These are phyloP conservation scores for Dictyostelium citrinum DNA, from an alignment of 78 protist genomes.

Conservation along the genomic window DNA sequence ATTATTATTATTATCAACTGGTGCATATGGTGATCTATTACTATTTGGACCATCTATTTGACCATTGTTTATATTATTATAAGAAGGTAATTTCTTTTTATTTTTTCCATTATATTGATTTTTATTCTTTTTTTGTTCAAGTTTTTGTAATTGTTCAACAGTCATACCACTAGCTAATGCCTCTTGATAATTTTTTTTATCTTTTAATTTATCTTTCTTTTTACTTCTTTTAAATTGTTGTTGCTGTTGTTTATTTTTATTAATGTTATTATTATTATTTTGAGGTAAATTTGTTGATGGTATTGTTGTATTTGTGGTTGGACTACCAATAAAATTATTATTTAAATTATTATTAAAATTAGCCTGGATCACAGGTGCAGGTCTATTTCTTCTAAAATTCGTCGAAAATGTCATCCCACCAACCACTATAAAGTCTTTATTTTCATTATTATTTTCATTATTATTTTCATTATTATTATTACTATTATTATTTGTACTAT, in stretches of 20 bases:
- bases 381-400: background rate
- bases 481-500: background rate
- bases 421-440: constrained; percentile 1
- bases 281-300: background rate
- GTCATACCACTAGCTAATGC: background rate
- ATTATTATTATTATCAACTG: background rate
- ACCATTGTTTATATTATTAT: background rate
- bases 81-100: background rate
- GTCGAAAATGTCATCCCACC: constrained; percentile 26
- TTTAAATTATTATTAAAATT: background rate
- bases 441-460: background rate
- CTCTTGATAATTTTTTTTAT: constrained; percentile 3
- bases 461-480: background rate
- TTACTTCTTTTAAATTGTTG: constrained; percentile 28
- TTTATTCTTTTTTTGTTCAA: background rate
- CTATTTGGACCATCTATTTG: background rate
- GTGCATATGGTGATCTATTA: constrained; percentile 4
- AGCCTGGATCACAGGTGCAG: background rate
- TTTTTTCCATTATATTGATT: background rate
- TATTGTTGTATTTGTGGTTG: background rate
- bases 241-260: background rate
- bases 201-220: constrained; percentile 50
- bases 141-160: background rate
- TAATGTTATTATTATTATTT: background rate
- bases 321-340: background rate